phyloP scores from a whole-genome alignment of 2,329 filamentous ascomycete species.

The Colletotrichum musicola region DNA sequence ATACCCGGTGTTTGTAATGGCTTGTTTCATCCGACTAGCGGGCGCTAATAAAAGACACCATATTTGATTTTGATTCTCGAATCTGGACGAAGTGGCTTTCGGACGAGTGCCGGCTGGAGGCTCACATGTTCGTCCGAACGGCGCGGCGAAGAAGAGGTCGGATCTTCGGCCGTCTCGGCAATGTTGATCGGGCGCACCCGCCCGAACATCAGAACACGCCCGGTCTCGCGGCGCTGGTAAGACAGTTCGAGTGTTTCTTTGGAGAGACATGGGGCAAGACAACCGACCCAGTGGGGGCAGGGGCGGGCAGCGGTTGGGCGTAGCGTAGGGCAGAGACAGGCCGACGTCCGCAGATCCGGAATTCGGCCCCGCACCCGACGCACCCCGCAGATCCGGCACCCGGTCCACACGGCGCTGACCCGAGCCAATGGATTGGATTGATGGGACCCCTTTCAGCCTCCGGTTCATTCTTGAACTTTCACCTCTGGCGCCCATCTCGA shows the following conservation, averaged over 20 bases:
- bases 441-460: too few species aligned
- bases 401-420: too few species aligned
- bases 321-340: neutral
- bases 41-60: slow-evolving; percentile 21
- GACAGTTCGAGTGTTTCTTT: neutral
- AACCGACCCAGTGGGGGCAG: neutral
- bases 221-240: neutral
- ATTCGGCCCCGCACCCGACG: neutral
- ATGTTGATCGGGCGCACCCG: too few species aligned
- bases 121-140: slow-evolving; percentile 11
- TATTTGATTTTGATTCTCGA: neutral
- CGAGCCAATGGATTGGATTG: too few species aligned
- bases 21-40: slow-evolving; percentile 17
- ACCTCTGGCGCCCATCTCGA: too few species aligned
- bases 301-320: neutral
- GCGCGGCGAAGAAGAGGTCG: neutral
- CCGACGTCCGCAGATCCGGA: neutral
- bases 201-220: neutral
- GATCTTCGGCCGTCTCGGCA: neutral
- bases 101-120: neutral
- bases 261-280: neutral
- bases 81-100: neutral
- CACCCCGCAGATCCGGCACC: too few species aligned
- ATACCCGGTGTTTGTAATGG: slow-evolving; percentile 17
- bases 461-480: too few species aligned